These are phyloP conservation scores for Leonotis leonurus DNA, from an alignment of 257 asterid species.

Conservation along the genomic window DNA sequence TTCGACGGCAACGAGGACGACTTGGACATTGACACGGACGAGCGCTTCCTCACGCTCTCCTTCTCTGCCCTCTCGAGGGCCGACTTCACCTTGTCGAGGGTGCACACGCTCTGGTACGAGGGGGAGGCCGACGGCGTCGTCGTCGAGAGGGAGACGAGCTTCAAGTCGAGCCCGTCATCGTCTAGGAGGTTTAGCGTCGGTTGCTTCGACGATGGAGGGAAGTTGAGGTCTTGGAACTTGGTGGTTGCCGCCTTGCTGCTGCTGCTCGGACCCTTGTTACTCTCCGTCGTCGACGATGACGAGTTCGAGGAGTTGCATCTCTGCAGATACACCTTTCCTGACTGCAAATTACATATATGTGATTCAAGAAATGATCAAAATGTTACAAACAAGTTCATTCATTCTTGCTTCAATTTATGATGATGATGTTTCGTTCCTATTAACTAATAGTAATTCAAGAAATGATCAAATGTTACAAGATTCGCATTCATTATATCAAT, in stretches of 20 bases:
- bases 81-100: constrained; percentile 75
- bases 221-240: constrained; percentile 72
- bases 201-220: constrained; percentile 47
- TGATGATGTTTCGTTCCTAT: no score
- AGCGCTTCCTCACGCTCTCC: constrained; percentile 45
- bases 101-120: constrained; percentile 67
- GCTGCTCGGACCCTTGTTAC: constrained; percentile 11
- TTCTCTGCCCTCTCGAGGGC: constrained; percentile 79
- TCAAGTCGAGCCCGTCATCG: constrained; percentile 47
- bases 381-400: no score
- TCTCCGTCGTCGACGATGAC: constrained; percentile 35
- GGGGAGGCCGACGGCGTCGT: constrained; percentile 24
- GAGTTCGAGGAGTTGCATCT: constrained; percentile 53
- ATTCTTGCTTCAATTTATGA: no score
- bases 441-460: background rate
- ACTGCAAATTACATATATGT: no score
- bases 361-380: background rate
- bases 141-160: constrained; percentile 38
- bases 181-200: constrained; percentile 34
- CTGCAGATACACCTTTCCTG: constrained; percentile 76
- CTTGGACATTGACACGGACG: constrained; percentile 44
- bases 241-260: background rate
- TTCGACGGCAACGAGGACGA: constrained; percentile 54
- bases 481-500: no score
- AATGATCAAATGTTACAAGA: background rate